Evolutionary conservation across 208 protist genomes (phyloP).

Genomic region (Trypanosoma grayi): DNA sequence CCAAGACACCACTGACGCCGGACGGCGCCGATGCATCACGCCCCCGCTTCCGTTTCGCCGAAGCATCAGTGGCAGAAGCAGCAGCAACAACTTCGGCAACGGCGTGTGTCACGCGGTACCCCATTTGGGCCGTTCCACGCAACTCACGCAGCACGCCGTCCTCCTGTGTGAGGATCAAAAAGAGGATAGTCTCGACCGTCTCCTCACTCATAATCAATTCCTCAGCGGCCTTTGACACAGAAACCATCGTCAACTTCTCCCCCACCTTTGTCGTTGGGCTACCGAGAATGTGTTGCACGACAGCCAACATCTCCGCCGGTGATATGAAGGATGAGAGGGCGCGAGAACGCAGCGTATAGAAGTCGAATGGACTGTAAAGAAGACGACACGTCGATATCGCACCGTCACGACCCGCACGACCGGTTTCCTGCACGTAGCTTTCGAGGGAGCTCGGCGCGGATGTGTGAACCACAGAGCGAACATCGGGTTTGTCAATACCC

Average conservation of each 20-base stretch:
- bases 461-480: conserved; percentile 97
- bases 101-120: conserved; percentile 33
- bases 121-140: conserved; percentile 40
- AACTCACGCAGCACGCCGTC: conserved; percentile 36
- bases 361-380: conserved; percentile 91
- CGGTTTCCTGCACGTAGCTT: conserved; percentile 97
- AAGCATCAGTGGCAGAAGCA: background rate
- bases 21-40: conserved; percentile 7
- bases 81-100: background rate
- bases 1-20: conserved; percentile 48
- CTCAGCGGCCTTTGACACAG: conserved; percentile 43
- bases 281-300: conserved; percentile 49
- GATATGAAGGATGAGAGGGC: conserved; percentile 56
- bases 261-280: conserved; percentile 43
- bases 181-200: conserved; percentile 79
- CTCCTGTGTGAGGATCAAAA: conserved; percentile 48
- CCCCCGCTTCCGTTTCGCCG: conserved; percentile 20
- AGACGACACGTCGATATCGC: conserved; percentile 62
- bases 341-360: conserved; percentile 91
- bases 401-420: conserved; percentile 95
- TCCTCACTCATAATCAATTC: conserved; percentile 66
- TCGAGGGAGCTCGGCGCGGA: conserved; percentile 94
- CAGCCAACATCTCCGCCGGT: conserved; percentile 44
- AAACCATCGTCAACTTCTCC: conserved; percentile 57
- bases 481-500: conserved; percentile 98